A percentile compares a stretch with the other conserved stretches of the same genome.
These are phyloP conservation scores for Plasmodium knowlesi DNA, from an alignment of 169 alveolate species.

Conservation along the genomic window DNA sequence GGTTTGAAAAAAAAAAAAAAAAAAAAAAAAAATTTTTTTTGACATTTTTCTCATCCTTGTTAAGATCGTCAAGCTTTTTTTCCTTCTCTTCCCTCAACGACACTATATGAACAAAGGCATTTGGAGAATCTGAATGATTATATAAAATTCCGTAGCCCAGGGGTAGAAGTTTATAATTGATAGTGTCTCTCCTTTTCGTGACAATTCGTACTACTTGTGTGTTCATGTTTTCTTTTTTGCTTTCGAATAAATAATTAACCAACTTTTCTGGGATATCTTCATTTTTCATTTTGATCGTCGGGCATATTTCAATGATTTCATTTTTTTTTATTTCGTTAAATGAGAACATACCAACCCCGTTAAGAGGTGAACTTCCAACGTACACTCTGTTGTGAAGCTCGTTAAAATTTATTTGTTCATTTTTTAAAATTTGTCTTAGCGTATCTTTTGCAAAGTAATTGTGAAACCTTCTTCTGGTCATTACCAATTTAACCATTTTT, in stretches of 20 bases:
- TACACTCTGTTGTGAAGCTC: constrained; percentile 35
- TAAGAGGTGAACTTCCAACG: constrained; percentile 18
- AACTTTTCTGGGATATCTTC: constrained; percentile 47
- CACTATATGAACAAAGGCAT: constrained; percentile 52
- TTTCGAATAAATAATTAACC: constrained; percentile 41
- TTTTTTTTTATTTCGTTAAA: constrained; percentile 17
- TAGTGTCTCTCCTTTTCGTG: background rate
- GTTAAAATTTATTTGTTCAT: constrained; percentile 19
- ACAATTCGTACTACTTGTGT: constrained; percentile 16
- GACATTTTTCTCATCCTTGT: background rate
- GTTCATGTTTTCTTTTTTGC: constrained; percentile 4
- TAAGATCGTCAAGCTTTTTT: background rate
- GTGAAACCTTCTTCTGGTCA: constrained; percentile 25
- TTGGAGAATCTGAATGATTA: constrained; percentile 51
- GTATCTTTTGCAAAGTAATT: constrained; percentile 49
- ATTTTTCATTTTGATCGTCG: constrained; percentile 27
- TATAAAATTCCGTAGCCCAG: constrained; percentile 66
- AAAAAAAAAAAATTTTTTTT: too few species aligned
- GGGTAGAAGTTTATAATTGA: constrained; percentile 41
- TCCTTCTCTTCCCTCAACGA: constrained; percentile 4
- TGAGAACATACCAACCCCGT: constrained; percentile 48
- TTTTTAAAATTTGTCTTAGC: constrained; percentile 12
- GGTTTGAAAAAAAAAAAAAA: background rate
- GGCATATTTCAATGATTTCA: constrained; percentile 68
- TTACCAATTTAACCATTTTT: background rate